Evolutionary conservation across 306 rosid genomes (phyloP).

Genomic region (Begonia peltatifolia): DNA sequence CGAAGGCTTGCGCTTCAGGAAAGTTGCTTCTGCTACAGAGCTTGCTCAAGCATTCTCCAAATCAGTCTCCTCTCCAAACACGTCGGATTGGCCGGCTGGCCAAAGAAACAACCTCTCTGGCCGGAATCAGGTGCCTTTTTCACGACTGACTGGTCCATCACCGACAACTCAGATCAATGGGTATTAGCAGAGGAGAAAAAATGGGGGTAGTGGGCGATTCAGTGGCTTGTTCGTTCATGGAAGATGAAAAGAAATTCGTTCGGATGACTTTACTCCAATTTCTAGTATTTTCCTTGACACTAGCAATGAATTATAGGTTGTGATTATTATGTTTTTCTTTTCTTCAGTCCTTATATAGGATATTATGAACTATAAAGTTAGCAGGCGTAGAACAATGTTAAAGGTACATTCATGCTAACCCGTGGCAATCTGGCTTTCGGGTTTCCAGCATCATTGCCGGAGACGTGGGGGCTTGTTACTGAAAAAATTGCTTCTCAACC

Average conservation of each 20-base stretch:
- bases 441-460: slow-evolving; percentile 86
- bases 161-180: slow-evolving; percentile 89
- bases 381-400: no score
- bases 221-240: no score
- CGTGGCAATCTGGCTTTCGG: slow-evolving; percentile 5
- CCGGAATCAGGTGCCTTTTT: slow-evolving; percentile 60
- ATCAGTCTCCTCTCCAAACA: slow-evolving; percentile 63
- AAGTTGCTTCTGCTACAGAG: slow-evolving; percentile 84
- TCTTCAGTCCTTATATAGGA: no score
- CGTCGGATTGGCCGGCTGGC: slow-evolving; percentile 22
- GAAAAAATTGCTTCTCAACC: slow-evolving; percentile 22
- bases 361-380: no score
- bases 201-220: no score
- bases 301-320: no score
- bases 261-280: no score
- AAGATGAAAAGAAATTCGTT: no score
- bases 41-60: slow-evolving; percentile 93
- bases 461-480: slow-evolving; percentile 83
- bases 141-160: slow-evolving; percentile 70
- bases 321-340: no score
- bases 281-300: no score
- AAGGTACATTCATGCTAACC: no score
- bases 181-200: slow-evolving; percentile 19
- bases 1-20: slow-evolving; percentile 30
- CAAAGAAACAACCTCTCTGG: slow-evolving; percentile 25